Base-by-base conservation (phyloP, 2,329 filamentous ascomycete species). In the Tolypocladium sp. region DNA sequence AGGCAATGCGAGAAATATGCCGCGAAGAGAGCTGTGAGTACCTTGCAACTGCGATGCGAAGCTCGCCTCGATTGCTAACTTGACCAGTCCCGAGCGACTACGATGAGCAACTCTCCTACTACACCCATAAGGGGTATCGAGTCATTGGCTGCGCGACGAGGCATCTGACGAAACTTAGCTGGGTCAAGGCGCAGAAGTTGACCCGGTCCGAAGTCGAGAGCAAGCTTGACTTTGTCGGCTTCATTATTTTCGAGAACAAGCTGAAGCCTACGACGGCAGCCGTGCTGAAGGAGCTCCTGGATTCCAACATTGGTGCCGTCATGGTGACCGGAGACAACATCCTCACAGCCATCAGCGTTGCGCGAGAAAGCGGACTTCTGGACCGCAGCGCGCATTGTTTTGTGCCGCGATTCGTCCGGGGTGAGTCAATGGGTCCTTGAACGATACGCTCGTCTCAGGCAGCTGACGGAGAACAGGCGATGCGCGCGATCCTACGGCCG, bases 321-420 rank as follows among this genome's bases (percentile, higher is more conserved):
- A 99, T 99, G 94, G 95, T 95, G 63, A 99, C 94, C 0, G 94
- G 94, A 37, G 94, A 99, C 77, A 99, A 99, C 66, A 97, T 97
- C 63, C 77, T 97, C 58, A 99, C 94, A 12, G 94, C 94, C 27
- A 92, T 99, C 69, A 97, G 92, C 67, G 94, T 99, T 58, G 93
- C 92, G 4, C 84, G 92, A 66, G 92, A 97, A 69, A 97, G 92
- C 71, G 84, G 87, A 49, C 78, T 99, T 59, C 87, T 97, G 64
- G 86, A 92, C 67, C 85, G 82, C 62, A 86, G 85, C 35, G 88
- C 91, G 0, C 91, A 95, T 66, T 97, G 94, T 73, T 99, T 97
- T 70, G 87, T 97, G 7, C 92, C 94, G 20, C 90, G 90, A 67
- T 97, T 99, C 68, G 73, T 85, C 1, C 85, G 93, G 73, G 91